Conservation (phyloP, 208 protist species). For the Strigomonas culicis region DNA sequence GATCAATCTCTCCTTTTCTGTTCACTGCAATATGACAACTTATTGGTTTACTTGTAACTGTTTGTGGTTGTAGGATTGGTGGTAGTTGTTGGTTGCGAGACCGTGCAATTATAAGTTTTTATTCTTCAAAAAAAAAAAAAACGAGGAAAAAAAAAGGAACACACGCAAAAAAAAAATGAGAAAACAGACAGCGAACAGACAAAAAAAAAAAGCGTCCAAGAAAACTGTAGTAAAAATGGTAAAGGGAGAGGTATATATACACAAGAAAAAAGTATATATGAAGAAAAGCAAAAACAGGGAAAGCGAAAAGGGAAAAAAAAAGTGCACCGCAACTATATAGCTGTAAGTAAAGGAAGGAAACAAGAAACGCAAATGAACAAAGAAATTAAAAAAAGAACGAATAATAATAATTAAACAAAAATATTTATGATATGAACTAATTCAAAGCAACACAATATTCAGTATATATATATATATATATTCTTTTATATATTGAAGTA, state of each 20-base stretch:
- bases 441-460: neutral
- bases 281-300: neutral
- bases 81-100: neutral
- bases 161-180: slow-evolving; percentile 8
- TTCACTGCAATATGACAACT: slow-evolving; percentile 16
- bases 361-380: neutral
- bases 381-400: no score
- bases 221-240: slow-evolving; percentile 4
- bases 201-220: slow-evolving; percentile 6
- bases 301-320: slow-evolving; percentile 3
- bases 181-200: slow-evolving; percentile 10
- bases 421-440: no score
- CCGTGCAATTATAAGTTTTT: no score
- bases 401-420: slow-evolving; percentile 3
- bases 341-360: neutral
- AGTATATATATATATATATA: neutral
- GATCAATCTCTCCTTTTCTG: slow-evolving; percentile 13
- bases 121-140: no score
- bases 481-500: neutral
- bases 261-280: slow-evolving; percentile 11
- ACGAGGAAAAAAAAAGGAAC: slow-evolving; percentile 5
- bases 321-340: neutral
- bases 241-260: slow-evolving; percentile 2
- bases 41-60: slow-evolving; percentile 5
- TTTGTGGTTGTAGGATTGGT: slow-evolving; percentile 13